Evolutionary conservation across 305 asterid genomes (phyloP).

Genomic region (Solanum hybrid): DNA sequence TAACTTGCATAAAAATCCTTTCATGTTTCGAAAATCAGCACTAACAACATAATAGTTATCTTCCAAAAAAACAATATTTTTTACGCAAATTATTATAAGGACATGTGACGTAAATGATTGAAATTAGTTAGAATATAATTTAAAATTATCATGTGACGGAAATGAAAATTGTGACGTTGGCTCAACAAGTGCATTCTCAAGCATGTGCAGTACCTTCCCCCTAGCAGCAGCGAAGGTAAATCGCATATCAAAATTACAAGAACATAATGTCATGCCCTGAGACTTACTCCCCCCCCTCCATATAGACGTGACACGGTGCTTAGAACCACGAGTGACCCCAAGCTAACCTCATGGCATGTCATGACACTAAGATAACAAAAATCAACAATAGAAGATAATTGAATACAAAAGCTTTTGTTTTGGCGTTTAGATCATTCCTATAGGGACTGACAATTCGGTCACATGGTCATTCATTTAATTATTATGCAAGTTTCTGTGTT

Average conservation of each 20-base stretch:
- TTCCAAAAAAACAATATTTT: background rate
- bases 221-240: background rate
- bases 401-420: background rate
- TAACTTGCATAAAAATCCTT: background rate
- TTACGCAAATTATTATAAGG: background rate
- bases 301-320: background rate
- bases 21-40: background rate
- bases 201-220: background rate
- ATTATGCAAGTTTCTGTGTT: background rate
- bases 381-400: background rate
- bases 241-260: background rate
- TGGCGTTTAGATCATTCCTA: background rate
- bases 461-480: background rate
- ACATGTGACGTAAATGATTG: background rate
- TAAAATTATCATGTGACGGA: background rate
- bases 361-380: background rate
- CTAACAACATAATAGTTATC: background rate
- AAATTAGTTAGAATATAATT: background rate
- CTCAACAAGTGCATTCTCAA: background rate
- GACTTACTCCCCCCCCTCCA: background rate
- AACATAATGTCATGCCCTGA: background rate
- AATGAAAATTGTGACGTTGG: background rate
- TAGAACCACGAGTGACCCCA: background rate
- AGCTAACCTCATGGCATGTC: background rate
- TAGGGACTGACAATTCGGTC: no score